phyloP scores from a whole-genome alignment of 106 monocot genomes.

The Dactylorhiza incarnata region DNA sequence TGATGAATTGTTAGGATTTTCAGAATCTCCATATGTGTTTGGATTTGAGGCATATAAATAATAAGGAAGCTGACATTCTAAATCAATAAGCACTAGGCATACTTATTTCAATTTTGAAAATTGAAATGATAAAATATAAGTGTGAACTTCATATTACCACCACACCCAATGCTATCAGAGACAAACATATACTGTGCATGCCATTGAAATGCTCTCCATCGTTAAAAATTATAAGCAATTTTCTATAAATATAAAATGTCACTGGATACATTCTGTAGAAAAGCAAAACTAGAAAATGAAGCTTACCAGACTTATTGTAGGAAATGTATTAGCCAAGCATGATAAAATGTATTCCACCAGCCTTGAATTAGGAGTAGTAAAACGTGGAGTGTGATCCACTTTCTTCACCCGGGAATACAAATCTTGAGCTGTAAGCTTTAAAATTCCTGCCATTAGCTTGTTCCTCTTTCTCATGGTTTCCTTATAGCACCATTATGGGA shows the following conservation, averaged over 20 bases:
- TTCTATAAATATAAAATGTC: not conserved
- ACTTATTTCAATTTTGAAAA: too few species aligned
- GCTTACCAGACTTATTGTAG: conserved; percentile 59
- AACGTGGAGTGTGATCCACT: too few species aligned
- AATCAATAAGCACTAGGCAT: too few species aligned
- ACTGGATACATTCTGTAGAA: not conserved
- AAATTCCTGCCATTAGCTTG: conserved; percentile 62
- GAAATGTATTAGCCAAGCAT: conserved; percentile 74
- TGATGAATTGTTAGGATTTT: too few species aligned
- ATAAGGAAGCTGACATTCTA: too few species aligned
- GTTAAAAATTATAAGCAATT: not conserved
- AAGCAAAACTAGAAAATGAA: not conserved
- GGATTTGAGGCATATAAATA: too few species aligned
- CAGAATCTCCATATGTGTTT: too few species aligned
- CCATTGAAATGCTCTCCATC: not conserved
- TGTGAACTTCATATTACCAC: not conserved
- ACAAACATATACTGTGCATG: not conserved
- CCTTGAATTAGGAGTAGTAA: conserved; percentile 85
- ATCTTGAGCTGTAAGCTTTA: conserved; percentile 69
- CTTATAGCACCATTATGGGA: conserved; percentile 82
- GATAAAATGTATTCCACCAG: conserved; percentile 84
- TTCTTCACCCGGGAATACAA: conserved; percentile 86
- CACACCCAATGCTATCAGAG: not conserved
- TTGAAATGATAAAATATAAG: too few species aligned
- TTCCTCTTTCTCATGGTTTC: conserved; percentile 84